A percentile compares a stretch with the other conserved stretches of the same genome.
Conservation (phyloP, 2,329 filamentous ascomycete species). For the Didymella sp. region DNA sequence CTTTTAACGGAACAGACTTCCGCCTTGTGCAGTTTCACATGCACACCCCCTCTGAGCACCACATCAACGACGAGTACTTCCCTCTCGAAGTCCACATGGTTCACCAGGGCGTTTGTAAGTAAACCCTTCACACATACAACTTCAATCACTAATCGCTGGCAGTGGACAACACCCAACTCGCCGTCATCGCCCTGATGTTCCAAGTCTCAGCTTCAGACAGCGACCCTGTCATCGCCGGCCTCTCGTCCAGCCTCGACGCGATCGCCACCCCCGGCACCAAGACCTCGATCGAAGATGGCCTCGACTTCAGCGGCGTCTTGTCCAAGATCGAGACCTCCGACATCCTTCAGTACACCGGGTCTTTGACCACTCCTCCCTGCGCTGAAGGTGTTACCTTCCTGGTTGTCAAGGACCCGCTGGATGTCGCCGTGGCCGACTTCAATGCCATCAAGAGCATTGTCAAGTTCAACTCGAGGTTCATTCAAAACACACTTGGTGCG, state of each 20-base stretch:
- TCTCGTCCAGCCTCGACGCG: constrained; percentile 46
- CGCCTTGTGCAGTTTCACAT: constrained; percentile 65
- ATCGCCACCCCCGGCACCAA: constrained; percentile 52
- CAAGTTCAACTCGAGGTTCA: constrained; percentile 64
- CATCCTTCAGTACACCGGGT: constrained; percentile 63
- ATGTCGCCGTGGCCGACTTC: constrained; percentile 58
- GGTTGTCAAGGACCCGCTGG: constrained; percentile 57
- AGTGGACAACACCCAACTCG: constrained; percentile 48
- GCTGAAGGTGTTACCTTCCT: constrained; percentile 64
- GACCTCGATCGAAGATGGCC: constrained; percentile 38
- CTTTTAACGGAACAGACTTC: constrained; percentile 52
- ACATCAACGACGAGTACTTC: constrained; percentile 57
- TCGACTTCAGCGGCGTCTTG: constrained; percentile 55
- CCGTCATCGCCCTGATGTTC: constrained; percentile 54
- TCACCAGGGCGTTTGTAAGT: constrained; percentile 57
- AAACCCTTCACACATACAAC: not conserved
- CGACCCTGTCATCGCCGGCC: constrained; percentile 39
- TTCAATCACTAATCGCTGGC: constrained; percentile 4
- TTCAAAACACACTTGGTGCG: constrained; percentile 58
- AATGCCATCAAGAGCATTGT: constrained; percentile 60
- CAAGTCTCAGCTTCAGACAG: constrained; percentile 49
- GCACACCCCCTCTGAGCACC: constrained; percentile 67
- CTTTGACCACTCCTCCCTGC: constrained; percentile 69
- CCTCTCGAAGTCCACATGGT: constrained; percentile 65
- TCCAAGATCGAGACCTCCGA: constrained; percentile 48